Percentiles rank a stretch among this genome's conserved stretches.
Evolutionary conservation across 768 basidiomycete species (phyloP).

Genomic region (Scleroderma bovista): DNA sequence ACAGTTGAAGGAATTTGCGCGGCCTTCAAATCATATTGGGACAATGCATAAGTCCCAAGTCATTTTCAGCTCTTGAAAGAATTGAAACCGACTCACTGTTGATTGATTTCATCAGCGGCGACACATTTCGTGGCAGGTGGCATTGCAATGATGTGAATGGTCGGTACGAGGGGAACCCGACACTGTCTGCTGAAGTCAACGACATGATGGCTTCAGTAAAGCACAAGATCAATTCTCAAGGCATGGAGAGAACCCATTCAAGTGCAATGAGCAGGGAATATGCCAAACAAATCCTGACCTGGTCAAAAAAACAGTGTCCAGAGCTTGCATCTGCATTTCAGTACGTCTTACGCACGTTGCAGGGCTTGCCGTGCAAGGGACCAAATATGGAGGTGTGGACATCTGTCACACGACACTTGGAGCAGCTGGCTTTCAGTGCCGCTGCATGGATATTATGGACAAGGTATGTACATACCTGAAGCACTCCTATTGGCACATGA

Average conservation of each 20-base stretch:
- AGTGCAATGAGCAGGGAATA: conserved; percentile 14
- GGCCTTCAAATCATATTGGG: not conserved
- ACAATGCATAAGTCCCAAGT: not conserved
- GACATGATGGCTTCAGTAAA: conserved; percentile 22
- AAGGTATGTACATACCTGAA: no score
- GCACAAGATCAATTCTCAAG: conserved; percentile 14
- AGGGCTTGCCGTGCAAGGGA: no score
- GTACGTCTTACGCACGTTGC: no score
- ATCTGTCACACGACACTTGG: no score
- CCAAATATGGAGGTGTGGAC: no score
- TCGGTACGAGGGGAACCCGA: conserved; percentile 26
- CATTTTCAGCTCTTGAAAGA: conserved; percentile 3
- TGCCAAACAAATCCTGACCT: not conserved
- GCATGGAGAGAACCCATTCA: conserved; percentile 21
- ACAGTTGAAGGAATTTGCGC: not conserved
- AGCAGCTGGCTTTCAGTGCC: no score
- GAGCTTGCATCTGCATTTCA: no score
- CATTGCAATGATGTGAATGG: conserved; percentile 15
- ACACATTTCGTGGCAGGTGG: conserved; percentile 25
- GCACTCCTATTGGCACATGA: no score
- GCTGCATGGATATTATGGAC: no score
- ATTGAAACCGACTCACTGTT: no score
- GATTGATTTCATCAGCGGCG: no score
- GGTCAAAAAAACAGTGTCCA: no score
- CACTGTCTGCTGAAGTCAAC: conserved; percentile 16